phyloP scores from a whole-genome alignment of 306 rosid species.

The Gillenia trifoliata region DNA sequence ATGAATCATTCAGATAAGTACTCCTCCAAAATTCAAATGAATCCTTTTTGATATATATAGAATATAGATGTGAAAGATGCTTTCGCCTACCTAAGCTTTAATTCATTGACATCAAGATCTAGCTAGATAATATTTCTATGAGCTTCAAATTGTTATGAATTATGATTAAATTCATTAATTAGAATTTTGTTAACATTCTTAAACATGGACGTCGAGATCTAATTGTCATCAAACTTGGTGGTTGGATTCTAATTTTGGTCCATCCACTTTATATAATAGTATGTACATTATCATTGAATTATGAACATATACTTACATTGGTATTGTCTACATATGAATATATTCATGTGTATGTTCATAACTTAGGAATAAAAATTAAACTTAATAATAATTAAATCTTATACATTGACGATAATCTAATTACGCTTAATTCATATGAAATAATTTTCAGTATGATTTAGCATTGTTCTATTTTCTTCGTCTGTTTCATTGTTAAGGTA shows the following conservation, averaged over 20 bases:
- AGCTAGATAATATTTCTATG: background rate
- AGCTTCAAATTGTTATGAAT: background rate
- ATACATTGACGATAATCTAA: background rate
- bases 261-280: background rate
- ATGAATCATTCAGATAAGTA: background rate
- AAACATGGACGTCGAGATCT: background rate
- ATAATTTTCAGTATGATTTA: background rate
- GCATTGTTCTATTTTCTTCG: background rate
- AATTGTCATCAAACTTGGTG: background rate
- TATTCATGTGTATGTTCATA: background rate
- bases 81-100: background rate
- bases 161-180: background rate
- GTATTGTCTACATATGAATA: background rate
- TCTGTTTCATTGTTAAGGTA: constrained; percentile 39
- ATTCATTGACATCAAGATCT: background rate
- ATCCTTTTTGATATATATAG: background rate
- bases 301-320: background rate
- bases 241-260: background rate
- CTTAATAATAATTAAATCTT: background rate
- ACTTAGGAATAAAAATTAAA: background rate
- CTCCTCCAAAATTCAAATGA: background rate
- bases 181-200: background rate
- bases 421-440: background rate
- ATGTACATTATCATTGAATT: background rate
- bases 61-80: background rate